These are phyloP conservation scores for Nepenthes gracilis DNA, from an alignment of 148 eudicot species.

Conservation along the genomic window DNA sequence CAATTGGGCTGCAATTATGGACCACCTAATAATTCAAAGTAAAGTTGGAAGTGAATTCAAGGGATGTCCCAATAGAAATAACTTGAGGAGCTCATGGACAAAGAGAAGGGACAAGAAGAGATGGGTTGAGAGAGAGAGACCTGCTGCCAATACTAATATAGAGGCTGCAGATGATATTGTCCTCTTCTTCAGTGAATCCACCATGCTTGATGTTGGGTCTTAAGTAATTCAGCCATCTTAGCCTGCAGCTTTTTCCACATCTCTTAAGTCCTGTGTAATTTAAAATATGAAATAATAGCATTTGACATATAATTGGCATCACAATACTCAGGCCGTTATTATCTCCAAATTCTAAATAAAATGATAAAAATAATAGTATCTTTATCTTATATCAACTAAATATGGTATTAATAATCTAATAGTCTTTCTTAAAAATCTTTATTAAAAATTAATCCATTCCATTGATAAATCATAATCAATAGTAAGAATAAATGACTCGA, in stretches of 20 bases:
- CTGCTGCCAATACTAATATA: constrained; percentile 96
- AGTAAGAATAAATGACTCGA: too few relatives aligned
- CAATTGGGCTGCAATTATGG: constrained; percentile 88
- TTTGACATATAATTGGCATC: background rate
- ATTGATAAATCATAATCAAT: too few relatives aligned
- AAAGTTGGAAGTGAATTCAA: background rate
- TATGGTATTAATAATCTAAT: too few relatives aligned
- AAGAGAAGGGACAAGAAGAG: background rate
- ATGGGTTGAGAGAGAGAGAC: constrained; percentile 14
- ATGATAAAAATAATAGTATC: too few relatives aligned
- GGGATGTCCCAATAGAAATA: background rate
- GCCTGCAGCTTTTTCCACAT: constrained; percentile 92
- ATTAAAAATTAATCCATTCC: too few relatives aligned
- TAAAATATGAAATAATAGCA: background rate
- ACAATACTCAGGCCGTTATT: background rate
- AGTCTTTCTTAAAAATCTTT: too few relatives aligned
- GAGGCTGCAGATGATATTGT: constrained; percentile 77
- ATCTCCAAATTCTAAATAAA: too few relatives aligned
- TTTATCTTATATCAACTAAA: too few relatives aligned
- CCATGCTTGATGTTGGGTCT: constrained; percentile 96
- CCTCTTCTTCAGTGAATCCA: constrained; percentile 93
- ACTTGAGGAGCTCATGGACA: constrained; percentile 3
- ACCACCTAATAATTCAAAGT: constrained; percentile 57
- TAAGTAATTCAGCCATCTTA: constrained; percentile 90
- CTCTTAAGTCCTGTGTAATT: constrained; percentile 63